Percentiles rank a stretch among this genome's conserved stretches.
These are phyloP conservation scores for Smallanthus sonchifolius DNA, from an alignment of 129 eudicot genomes.

Conservation along the genomic window DNA sequence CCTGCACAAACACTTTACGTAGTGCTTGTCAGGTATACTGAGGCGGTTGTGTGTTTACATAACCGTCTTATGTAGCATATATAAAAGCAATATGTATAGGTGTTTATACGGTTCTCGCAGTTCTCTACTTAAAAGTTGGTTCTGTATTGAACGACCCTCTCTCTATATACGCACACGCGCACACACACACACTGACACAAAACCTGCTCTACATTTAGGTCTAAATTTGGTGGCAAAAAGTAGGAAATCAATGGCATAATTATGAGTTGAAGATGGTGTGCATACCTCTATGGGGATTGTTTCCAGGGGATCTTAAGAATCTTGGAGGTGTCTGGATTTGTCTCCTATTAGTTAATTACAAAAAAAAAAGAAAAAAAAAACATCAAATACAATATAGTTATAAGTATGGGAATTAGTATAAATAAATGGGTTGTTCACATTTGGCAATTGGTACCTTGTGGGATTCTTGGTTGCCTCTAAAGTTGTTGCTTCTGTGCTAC, in stretches of 20 bases:
- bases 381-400: background rate
- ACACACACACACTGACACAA: background rate
- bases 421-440: background rate
- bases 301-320: constrained; percentile 59
- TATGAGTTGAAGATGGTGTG: background rate
- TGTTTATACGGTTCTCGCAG: background rate
- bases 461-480: constrained; percentile 98
- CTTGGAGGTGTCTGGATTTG: constrained; percentile 76
- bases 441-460: constrained; percentile 51
- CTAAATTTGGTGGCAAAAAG: background rate
- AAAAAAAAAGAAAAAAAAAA: no score
- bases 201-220: background rate
- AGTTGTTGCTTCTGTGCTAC: constrained; percentile 86
- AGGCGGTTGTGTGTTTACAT: background rate
- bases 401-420: background rate
- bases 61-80: background rate
- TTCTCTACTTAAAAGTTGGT: background rate
- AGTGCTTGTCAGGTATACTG: background rate
- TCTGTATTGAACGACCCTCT: background rate
- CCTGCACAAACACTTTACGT: background rate
- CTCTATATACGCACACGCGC: background rate
- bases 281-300: constrained; percentile 64
- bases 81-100: background rate
- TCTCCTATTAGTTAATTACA: constrained; percentile 41
- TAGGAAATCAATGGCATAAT: background rate